These are phyloP conservation scores for Leccinum imitatum DNA, from an alignment of 768 basidiomycete species.

Conservation along the genomic window DNA sequence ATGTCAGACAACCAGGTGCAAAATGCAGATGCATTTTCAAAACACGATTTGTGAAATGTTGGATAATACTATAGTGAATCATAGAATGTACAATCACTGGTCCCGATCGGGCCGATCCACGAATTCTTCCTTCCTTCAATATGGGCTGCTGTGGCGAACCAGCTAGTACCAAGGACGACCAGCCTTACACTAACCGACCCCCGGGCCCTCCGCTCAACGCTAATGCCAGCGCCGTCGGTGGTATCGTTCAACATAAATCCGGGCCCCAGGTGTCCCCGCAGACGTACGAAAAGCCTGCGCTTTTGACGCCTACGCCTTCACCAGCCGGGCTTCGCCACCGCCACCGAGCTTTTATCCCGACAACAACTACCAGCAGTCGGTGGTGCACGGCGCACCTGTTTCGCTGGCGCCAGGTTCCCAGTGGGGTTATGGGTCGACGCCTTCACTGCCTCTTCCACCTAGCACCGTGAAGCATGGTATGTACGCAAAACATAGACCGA, in stretches of 20 bases:
- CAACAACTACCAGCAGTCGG: constrained; percentile 17
- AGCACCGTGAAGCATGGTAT: constrained; percentile 2
- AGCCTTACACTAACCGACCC: constrained; percentile 34
- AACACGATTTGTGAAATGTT: too few relatives aligned
- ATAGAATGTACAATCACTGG: too few relatives aligned
- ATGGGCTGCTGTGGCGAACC: constrained; percentile 70
- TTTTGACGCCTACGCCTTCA: constrained; percentile 41
- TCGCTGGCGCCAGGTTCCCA: constrained; percentile 15
- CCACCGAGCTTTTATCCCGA: constrained; percentile 34
- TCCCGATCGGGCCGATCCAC: too few relatives aligned
- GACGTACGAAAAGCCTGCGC: constrained; percentile 39
- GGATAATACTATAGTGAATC: too few relatives aligned
- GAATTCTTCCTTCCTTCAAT: not conserved
- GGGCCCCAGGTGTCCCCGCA: constrained; percentile 35
- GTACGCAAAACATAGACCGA: not conserved
- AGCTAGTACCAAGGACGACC: constrained; percentile 28
- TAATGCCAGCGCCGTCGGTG: constrained; percentile 9
- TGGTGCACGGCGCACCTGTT: constrained; percentile 22
- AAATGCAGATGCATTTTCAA: too few relatives aligned
- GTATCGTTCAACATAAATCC: constrained; percentile 55
- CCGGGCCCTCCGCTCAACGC: constrained; percentile 23
- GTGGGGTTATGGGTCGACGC: constrained; percentile 27
- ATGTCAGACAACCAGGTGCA: too few relatives aligned
- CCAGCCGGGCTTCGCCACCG: constrained; percentile 34
- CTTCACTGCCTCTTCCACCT: not conserved